Evolutionary conservation across 306 rosid genomes (phyloP).

Genomic region (Pterocarpus santalinus): DNA sequence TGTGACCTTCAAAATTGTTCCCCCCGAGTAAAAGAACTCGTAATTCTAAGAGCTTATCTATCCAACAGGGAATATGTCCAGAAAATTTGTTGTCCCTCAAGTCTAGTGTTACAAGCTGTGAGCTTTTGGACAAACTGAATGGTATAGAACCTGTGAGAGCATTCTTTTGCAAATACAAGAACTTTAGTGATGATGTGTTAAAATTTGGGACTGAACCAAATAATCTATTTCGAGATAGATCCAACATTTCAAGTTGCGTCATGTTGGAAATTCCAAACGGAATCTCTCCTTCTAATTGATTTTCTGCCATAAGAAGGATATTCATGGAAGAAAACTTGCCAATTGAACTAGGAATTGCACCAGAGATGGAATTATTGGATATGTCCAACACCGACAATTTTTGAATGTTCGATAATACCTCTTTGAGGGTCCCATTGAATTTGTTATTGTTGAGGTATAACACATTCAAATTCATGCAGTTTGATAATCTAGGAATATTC

Average conservation of each 20-base stretch:
- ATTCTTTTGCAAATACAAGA: conserved; percentile 32
- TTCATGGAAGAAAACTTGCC: rapidly evolving
- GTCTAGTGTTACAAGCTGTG: background rate
- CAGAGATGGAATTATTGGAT: background rate
- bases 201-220: background rate
- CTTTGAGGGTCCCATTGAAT: conserved; percentile 9
- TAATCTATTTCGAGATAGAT: conserved; percentile 42
- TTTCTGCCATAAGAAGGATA: background rate
- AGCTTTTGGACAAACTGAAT: too few species aligned
- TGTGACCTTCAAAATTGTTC: background rate
- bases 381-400: rapidly evolving
- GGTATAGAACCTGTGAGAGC: background rate
- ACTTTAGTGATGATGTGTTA: rapidly evolving
- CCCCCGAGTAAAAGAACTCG: background rate
- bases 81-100: background rate
- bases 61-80: conserved; percentile 7
- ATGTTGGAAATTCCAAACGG: conserved; percentile 5
- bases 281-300: conserved; percentile 39
- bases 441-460: background rate
- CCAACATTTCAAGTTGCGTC: background rate
- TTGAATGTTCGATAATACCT: background rate
- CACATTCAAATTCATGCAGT: rapidly evolving
- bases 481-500: background rate
- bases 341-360: conserved; percentile 19
- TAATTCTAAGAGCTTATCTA: background rate